phyloP scores from a whole-genome alignment of 2,329 filamentous ascomycete genomes.

The Ceratocystis destructans region DNA sequence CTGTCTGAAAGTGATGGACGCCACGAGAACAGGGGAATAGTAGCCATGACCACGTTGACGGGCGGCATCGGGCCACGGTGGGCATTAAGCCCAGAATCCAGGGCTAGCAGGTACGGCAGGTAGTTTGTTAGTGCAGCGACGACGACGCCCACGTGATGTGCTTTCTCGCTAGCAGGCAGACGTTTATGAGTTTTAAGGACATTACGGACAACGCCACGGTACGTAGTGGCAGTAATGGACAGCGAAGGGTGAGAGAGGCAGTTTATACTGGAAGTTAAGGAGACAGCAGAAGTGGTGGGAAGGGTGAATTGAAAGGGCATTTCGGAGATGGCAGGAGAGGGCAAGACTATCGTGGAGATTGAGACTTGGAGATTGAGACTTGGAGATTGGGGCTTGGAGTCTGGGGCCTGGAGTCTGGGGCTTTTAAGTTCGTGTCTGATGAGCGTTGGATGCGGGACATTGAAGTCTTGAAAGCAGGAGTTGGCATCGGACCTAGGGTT shows the following conservation, averaged over 20 bases:
- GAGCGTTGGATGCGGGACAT: too few species aligned
- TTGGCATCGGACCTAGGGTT: too few species aligned
- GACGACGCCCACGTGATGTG: conserved; percentile 55
- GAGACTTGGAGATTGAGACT: background rate
- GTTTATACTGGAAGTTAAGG: conserved; percentile 62
- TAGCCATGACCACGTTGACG: conserved; percentile 13
- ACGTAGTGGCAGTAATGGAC: conserved; percentile 65
- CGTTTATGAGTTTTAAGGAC: conserved; percentile 81
- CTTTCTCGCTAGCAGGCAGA: conserved; percentile 56
- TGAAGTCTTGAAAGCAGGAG: background rate
- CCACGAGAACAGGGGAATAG: conserved; percentile 60
- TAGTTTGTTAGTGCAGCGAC: conserved; percentile 60
- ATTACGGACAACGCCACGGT: conserved; percentile 70
- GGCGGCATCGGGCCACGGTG: conserved; percentile 8
- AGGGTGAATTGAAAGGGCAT: conserved; percentile 89
- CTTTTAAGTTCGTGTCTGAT: too few species aligned
- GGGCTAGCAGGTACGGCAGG: conserved; percentile 66
- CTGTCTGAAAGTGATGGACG: conserved; percentile 59
- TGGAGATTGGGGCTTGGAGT: background rate
- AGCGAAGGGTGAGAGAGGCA: conserved; percentile 82
- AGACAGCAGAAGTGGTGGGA: conserved; percentile 78
- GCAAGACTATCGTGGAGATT: too few species aligned
- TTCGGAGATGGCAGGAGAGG: conserved; percentile 20
- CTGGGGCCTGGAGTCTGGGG: background rate
- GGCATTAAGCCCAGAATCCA: conserved; percentile 57